Conservation (phyloP, 2,329 filamentous ascomycete species). For the Cladosporium halotolerans region DNA sequence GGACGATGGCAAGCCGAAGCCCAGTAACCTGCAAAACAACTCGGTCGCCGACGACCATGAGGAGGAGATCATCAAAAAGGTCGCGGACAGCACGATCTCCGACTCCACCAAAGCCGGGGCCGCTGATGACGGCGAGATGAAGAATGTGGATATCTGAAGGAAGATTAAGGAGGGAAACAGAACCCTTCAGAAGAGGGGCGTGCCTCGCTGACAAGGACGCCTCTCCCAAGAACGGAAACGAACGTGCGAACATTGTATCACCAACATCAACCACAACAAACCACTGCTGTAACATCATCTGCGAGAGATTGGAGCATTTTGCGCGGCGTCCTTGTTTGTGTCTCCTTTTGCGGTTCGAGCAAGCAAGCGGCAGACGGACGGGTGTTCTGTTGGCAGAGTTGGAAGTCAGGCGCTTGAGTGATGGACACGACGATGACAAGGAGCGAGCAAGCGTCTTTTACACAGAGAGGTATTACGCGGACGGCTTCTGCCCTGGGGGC, state of each 20-base stretch:
- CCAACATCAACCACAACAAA: not conserved
- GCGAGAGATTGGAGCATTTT: not conserved
- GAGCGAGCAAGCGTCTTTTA: not conserved
- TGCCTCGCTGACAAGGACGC: not conserved
- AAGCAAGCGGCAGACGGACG: too few relatives aligned
- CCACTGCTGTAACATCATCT: conserved; percentile 4
- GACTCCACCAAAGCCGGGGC: conserved; percentile 13
- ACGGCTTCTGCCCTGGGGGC: too few relatives aligned
- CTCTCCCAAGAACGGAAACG: not conserved
- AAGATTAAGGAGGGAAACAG: not conserved
- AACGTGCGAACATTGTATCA: not conserved
- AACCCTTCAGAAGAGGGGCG: not conserved
- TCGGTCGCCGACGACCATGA: conserved; percentile 20
- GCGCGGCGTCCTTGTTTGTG: not conserved
- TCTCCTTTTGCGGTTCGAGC: not conserved
- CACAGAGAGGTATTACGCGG: too few relatives aligned
- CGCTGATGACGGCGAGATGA: conserved; percentile 35
- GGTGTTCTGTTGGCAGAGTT: too few relatives aligned
- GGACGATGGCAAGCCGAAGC: conserved; percentile 17
- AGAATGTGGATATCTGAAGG: conserved; percentile 43
- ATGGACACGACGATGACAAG: not conserved
- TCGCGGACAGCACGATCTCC: conserved; percentile 12
- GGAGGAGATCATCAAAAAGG: conserved; percentile 21
- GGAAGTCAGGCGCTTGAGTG: too few relatives aligned
- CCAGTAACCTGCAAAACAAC: conserved; percentile 32